These are phyloP conservation scores for Alternaria sp. DNA, from an alignment of 2,329 filamentous ascomycete species.

Conservation along the genomic window DNA sequence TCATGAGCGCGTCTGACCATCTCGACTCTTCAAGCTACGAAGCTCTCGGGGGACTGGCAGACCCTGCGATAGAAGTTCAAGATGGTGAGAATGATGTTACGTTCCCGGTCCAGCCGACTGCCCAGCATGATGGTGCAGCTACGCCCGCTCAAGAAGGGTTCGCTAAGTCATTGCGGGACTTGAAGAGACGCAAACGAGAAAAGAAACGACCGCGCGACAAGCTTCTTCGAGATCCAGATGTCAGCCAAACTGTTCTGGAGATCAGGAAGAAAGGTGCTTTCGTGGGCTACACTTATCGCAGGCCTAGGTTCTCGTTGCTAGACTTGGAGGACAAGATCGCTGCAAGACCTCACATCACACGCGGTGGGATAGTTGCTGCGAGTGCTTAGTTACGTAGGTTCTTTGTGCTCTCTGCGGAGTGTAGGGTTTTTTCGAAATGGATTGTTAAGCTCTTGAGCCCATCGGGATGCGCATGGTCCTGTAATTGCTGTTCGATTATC, in stretches of 20 bases:
- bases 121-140: not conserved
- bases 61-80: not conserved
- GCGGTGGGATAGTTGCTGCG: conserved; percentile 10
- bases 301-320: conserved; percentile 49
- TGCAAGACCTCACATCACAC: not conserved
- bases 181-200: conserved; percentile 65
- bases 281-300: conserved; percentile 84
- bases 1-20: conserved; percentile 54
- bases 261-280: conserved; percentile 85
- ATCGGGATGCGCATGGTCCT: not conserved
- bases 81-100: not conserved
- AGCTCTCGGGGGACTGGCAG: not conserved
- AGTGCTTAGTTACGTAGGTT: conserved; percentile 1
- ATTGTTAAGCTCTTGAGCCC: not conserved
- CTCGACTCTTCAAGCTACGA: conserved; percentile 46
- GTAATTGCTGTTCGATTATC: not conserved
- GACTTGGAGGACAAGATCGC: conserved; percentile 35
- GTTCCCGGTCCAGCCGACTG: not conserved
- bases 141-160: conserved; percentile 1
- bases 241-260: conserved; percentile 73
- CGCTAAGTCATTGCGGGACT: conserved; percentile 11
- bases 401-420: not conserved
- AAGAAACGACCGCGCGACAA: conserved; percentile 84
- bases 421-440: not conserved
- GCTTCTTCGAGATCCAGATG: conserved; percentile 74